Conservation (phyloP, 805 yeast species). For the Lipomyces orientalis region DNA sequence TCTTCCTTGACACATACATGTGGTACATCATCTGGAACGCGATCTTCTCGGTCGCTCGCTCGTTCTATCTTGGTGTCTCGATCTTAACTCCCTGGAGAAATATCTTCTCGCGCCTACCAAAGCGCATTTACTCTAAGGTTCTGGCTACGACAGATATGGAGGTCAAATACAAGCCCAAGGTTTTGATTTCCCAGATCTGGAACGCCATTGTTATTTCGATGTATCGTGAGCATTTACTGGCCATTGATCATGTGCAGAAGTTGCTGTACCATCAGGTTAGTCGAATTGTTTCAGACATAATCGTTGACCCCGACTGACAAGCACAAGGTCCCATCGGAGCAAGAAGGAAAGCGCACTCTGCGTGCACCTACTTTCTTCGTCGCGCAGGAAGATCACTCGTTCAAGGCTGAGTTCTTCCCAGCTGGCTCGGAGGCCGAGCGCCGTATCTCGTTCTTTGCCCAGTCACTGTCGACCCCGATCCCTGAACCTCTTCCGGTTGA, state of each 20-base stretch:
- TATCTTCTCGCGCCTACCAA: conserved; percentile 95
- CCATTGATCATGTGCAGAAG: conserved; percentile 98
- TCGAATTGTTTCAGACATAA: background rate
- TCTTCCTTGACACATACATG: conserved; percentile 98
- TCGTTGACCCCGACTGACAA: background rate
- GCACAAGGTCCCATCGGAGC: conserved; percentile 80
- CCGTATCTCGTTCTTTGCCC: conserved; percentile 99
- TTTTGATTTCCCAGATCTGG: conserved; percentile 97
- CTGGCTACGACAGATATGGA: conserved; percentile 99
- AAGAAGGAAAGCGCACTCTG: conserved; percentile 97
- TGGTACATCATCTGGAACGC: conserved; percentile 98
- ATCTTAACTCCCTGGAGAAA: conserved; percentile 99
- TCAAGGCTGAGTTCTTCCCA: conserved; percentile 97
- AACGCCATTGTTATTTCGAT: conserved; percentile 97
- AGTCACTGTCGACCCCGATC: conserved; percentile 96
- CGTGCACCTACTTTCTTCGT: conserved; percentile 99
- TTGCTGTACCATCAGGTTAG: conserved; percentile 83
- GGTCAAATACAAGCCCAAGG: conserved; percentile 98
- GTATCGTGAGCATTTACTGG: conserved; percentile 98
- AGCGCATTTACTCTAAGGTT: conserved; percentile 97
- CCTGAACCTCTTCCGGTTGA: conserved; percentile 99
- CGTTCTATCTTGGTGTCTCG: conserved; percentile 98
- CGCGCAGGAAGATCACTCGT: conserved; percentile 92
- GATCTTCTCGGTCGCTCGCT: conserved; percentile 94
- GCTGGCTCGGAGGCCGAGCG: conserved; percentile 98